phyloP scores from a whole-genome alignment of 208 protist genomes.

The Leishmania aethiopica region DNA sequence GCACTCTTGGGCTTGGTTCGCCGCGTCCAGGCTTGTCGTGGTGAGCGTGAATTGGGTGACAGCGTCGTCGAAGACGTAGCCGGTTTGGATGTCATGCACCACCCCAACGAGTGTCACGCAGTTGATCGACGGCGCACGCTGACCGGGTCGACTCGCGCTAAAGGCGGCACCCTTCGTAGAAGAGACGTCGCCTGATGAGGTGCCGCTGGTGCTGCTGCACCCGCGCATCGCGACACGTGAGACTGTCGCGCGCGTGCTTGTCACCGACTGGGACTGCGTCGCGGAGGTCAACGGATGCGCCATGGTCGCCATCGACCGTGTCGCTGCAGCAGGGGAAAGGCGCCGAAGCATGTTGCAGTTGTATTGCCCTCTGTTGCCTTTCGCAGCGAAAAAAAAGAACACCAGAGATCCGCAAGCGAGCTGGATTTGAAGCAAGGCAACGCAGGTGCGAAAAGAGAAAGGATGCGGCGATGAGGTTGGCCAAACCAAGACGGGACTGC shows the following conservation, averaged over 20 bases:
- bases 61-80: constrained; percentile 91
- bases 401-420: not conserved
- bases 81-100: constrained; percentile 88
- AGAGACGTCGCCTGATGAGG: not conserved
- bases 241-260: not conserved
- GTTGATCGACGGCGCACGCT: constrained; percentile 67
- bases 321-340: not conserved
- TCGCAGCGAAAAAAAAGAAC: too few relatives aligned
- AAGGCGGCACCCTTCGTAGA: constrained; percentile 7
- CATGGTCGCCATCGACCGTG: not conserved
- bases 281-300: not conserved
- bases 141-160: constrained; percentile 16
- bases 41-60: constrained; percentile 93
- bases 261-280: not conserved
- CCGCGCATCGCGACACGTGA: not conserved
- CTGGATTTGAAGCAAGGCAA: not conserved
- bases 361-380: not conserved
- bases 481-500: not conserved
- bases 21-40: constrained; percentile 87
- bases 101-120: constrained; percentile 91
- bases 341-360: constrained; percentile 11
- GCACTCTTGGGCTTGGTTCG: constrained; percentile 68
- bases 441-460: not conserved
- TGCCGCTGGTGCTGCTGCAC: constrained; percentile 24
- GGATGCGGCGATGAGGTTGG: not conserved